A percentile compares a stretch with the other conserved stretches of the same genome.
Conservation (phyloP, 805 yeast species). For the Candida patagonica region DNA sequence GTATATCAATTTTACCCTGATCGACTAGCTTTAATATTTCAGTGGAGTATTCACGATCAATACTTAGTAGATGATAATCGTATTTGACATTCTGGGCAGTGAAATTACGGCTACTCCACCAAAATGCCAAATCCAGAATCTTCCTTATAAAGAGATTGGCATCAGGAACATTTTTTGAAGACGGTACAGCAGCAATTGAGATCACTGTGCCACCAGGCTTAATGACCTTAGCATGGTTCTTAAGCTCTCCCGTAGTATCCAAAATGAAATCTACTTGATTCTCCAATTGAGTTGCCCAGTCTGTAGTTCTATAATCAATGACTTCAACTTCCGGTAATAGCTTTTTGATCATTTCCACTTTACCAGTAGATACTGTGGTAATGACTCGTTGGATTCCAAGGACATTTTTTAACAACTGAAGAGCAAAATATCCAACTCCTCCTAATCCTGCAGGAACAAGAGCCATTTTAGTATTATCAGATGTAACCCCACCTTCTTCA, state of each 20-base stretch:
- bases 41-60: no score
- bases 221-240: slow-evolving; percentile 9
- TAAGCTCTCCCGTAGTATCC: slow-evolving; percentile 14
- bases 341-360: slow-evolving; percentile 9
- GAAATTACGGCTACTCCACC: neutral
- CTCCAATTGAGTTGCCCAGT: slow-evolving; percentile 10
- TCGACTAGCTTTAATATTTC: no score
- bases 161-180: slow-evolving; percentile 1
- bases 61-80: no score
- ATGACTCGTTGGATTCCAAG: slow-evolving; percentile 14
- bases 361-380: slow-evolving; percentile 16
- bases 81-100: no score
- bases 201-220: slow-evolving; percentile 13
- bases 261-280: slow-evolving; percentile 14
- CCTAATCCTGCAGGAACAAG: slow-evolving; percentile 15
- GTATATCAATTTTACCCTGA: slow-evolving; percentile 12
- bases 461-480: slow-evolving; percentile 12
- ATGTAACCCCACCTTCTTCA: neutral
- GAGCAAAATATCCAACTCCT: slow-evolving; percentile 15
- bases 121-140: slow-evolving; percentile 2
- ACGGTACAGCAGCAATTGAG: slow-evolving; percentile 11
- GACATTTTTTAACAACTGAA: slow-evolving; percentile 17
- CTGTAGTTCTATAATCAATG: slow-evolving; percentile 17
- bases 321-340: slow-evolving; percentile 16
- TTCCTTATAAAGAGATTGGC: neutral